Conservation (phyloP, 768 basidiomycete genomes). For the Rhodotorula babjevae region DNA sequence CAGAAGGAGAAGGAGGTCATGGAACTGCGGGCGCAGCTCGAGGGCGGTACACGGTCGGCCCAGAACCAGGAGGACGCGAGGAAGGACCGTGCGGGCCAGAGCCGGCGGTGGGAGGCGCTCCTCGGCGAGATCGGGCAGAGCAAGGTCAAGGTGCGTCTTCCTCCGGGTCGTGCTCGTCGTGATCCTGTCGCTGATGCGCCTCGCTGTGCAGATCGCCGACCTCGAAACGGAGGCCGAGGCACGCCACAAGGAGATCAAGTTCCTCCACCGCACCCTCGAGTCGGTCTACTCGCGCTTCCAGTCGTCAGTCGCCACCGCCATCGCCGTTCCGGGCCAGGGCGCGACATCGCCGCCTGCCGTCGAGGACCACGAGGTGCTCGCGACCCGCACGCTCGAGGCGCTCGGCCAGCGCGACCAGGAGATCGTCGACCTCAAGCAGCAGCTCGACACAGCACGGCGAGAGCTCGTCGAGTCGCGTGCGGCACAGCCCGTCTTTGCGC, state of each 20-base stretch:
- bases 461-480: constrained; percentile 51
- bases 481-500: constrained; percentile 52
- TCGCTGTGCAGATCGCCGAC: constrained; percentile 54
- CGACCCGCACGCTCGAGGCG: constrained; percentile 64
- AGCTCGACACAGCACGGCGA: constrained; percentile 42
- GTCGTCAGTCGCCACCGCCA: background rate
- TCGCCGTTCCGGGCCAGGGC: constrained; percentile 52
- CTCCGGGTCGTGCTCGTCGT: background rate
- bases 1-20: constrained; percentile 80
- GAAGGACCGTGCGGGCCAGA: constrained; percentile 58
- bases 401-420: constrained; percentile 65
- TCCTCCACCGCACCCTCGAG: constrained; percentile 79
- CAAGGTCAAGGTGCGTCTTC: constrained; percentile 62
- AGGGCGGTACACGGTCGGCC: constrained; percentile 45
- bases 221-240: constrained; percentile 52
- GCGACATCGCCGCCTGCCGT: constrained; percentile 47
- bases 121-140: constrained; percentile 69
- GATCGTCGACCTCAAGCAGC: constrained; percentile 53
- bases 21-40: constrained; percentile 67
- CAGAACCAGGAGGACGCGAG: constrained; percentile 66
- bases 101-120: constrained; percentile 67
- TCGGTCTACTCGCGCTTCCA: constrained; percentile 77
- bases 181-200: constrained; percentile 42
- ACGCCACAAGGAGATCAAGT: constrained; percentile 69
- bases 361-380: constrained; percentile 63